phyloP scores from a whole-genome alignment of 176 grass and related monocot genomes.

The Cenchrus purpureus region DNA sequence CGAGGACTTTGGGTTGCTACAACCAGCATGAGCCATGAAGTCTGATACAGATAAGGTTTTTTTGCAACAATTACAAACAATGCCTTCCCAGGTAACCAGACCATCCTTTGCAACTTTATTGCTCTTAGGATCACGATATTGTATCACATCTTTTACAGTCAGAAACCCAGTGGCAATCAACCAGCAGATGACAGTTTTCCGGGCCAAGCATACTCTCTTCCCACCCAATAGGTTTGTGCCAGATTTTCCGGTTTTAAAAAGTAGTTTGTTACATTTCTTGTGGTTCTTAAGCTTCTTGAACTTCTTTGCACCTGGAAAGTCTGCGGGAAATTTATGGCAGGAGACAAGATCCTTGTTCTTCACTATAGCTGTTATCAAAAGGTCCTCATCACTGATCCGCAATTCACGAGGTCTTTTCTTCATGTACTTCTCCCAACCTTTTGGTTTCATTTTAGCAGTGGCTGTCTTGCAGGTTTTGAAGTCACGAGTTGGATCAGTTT shows the following conservation, averaged over 20 bases:
- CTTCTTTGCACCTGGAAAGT: conserved; percentile 43
- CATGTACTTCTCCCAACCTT: conserved; percentile 45
- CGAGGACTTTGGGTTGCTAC: conserved; percentile 62
- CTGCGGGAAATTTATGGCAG: conserved; percentile 59
- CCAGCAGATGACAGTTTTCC: conserved; percentile 94
- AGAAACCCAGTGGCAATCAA: conserved; percentile 92
- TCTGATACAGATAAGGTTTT: conserved; percentile 74
- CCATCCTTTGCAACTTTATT: conserved; percentile 73
- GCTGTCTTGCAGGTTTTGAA: conserved; percentile 35
- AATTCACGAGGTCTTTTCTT: conserved; percentile 87
- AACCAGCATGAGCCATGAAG: conserved; percentile 83
- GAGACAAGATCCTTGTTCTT: conserved; percentile 90
- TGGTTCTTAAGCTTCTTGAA: conserved; percentile 59
- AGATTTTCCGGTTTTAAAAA: conserved; percentile 60
- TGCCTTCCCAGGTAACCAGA: conserved; percentile 77
- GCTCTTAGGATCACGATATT: conserved; percentile 52
- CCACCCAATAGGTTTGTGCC: conserved; percentile 65
- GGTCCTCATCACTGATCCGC: conserved; percentile 88
- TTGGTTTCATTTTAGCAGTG: conserved; percentile 39
- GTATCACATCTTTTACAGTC: conserved; percentile 81
- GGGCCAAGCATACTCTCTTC: conserved; percentile 65
- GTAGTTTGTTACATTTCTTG: conserved; percentile 56
- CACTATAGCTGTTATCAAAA: conserved; percentile 88
- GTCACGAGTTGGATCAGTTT: conserved; percentile 32
- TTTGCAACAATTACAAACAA: conserved; percentile 84